Evolutionary conservation across 331 rosid species (phyloP), one percentile per base, ranked within the genome.

Genomic region (Quercus lobata): DNA sequence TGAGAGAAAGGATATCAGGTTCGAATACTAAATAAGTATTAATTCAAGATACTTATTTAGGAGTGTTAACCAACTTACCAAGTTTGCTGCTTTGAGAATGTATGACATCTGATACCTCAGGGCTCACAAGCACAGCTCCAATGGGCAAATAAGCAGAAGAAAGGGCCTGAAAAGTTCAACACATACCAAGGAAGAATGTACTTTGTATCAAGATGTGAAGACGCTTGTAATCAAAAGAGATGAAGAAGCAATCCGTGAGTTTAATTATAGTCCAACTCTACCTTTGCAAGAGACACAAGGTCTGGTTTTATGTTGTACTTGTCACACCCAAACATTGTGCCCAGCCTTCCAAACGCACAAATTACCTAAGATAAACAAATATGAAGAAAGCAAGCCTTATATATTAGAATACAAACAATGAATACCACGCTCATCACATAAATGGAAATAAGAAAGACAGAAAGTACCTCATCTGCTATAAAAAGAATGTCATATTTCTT

Each of bases 281-380:
- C 99, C 97, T 95, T 95, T 14, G 99, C 99, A 61, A 93, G 0
- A 11, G 99, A 89, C 46, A 95, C 98, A 75, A 95, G 92, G 83
- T 95, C 98, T 68, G 98, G 99, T 83, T 91, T 95, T 71, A 93
- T 93, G 85, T 88, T 84, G 90, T 91, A 95, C 69, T 88, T 93
- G 83, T 95, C 99, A 79, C 88, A 91, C 66, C 99, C 99, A 71
- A 69, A 95, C 99, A 91, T 93, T 15, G 88, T 56, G 70, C 98
- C 99, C 49, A 95, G 96, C 85, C 98, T 91, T 87, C 98, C 99
- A 57, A 95, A 95, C 58, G 86, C 99, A 88, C 99, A 95, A 27
- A 95, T 90, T 55, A 95, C 99, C 99, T 95, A 79, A 37, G 73
- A 81, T 79, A 68, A 68, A 54, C 70, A 82, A 44, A 84, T 70